A percentile compares a stretch with the other conserved stretches of the same genome.
Conservation (phyloP, 768 basidiomycete genomes). For the Pulveroboletus frians region DNA sequence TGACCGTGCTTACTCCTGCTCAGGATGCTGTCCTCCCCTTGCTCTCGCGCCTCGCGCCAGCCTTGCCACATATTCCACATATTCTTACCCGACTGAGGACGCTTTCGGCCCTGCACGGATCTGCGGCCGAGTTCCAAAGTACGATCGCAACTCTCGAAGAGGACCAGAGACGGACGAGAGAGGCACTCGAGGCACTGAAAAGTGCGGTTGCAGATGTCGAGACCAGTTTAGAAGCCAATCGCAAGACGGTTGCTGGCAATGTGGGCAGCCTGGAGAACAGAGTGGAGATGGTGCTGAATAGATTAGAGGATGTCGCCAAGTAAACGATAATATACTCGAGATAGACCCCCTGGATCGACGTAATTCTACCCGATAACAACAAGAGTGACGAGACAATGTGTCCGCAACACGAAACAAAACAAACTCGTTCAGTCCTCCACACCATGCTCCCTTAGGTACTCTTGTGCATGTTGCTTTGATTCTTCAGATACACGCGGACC, state of each 20-base stretch:
- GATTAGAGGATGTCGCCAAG: conserved; percentile 36
- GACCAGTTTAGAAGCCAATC: conserved; percentile 70
- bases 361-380: conserved; percentile 1
- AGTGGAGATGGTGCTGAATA: conserved; percentile 43
- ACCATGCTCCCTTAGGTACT: conserved; percentile 33
- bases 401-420: neutral
- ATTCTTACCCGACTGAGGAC: conserved; percentile 86
- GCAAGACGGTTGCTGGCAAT: conserved; percentile 64
- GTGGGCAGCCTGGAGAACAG: conserved; percentile 63
- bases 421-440: conserved; percentile 10
- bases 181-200: conserved; percentile 61
- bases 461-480: conserved; percentile 45
- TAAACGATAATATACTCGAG: neutral
- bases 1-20: conserved; percentile 27
- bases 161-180: conserved; percentile 62
- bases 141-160: conserved; percentile 63
- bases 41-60: conserved; percentile 63
- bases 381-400: neutral
- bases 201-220: conserved; percentile 70
- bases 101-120: conserved; percentile 73
- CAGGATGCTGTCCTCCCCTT: conserved; percentile 65
- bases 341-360: neutral
- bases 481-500: conserved; percentile 44
- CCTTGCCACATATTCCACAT: conserved; percentile 80
- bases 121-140: conserved; percentile 72